Evolutionary conservation across 208 protist species (phyloP), one percentile per base, ranked within the genome.

Genomic region (Balamuthia mandrillaris): DNA sequence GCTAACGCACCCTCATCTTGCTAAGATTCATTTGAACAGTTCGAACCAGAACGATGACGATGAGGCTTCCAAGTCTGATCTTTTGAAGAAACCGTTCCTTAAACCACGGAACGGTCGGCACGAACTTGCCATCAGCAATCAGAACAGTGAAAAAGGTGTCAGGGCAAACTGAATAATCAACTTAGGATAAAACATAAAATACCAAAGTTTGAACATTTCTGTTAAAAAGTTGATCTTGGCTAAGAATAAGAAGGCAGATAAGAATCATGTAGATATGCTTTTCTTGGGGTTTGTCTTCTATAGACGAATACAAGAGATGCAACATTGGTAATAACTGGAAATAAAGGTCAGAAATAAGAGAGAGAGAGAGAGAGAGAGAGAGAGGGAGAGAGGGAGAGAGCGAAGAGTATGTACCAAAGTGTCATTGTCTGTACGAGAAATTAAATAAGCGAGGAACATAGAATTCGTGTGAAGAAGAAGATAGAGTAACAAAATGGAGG

Each of bases 401-500:
- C 47, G 12, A 18, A 18, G 47, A 18, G 47, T 12, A 12, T 54
- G 47, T 78, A 78, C 68, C 10, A 78, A 35, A 18, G 68, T 29
- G 68, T 78, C 68, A 49, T 60, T 39, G 29, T 78, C 68, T 12
- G 68, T 60, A 35, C 68, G 68, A 12, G 68, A 42, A 49, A 52
- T n/a, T 27, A 78, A 49, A 58, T 78, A 78, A 35, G 68, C 52
- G 68, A 78, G 68, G 29, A 78, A 78, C 16, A 60, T 42, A 39
- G 41, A 9, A 35, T 78, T 78, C 5, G 42, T 78, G 29, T 78
- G 68, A 18, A 78, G 52, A 24, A 78, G 47, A 42, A 78, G 52
- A 18, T 78, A 78, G 27, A 78, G 42, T 1, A 78, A 31, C 68
- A 78, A 39, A 9, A 58, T 52, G 3, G 41, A 14, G 45, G 37